Conservation (phyloP, 1,284 basidiomycete genomes). For the Ustilago trichophora region DNA sequence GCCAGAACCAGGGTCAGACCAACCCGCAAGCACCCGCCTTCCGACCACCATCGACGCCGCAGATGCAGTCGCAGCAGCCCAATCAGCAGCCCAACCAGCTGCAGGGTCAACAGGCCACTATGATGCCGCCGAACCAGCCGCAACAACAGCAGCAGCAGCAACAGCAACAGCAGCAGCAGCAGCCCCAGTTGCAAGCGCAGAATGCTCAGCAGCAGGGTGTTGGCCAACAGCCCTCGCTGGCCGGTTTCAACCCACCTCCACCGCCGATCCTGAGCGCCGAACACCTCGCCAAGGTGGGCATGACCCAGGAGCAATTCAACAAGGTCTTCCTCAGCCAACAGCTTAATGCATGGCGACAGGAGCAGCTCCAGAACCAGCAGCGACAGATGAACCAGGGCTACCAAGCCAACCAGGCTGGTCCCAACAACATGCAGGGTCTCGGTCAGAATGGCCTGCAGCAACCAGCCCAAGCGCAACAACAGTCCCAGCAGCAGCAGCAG, state of each 20-base stretch:
- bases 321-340: conserved; percentile 44
- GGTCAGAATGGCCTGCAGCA: conserved; percentile 32
- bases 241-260: conserved; percentile 46
- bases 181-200: conserved; percentile 28
- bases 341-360: conserved; percentile 41
- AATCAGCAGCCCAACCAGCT: conserved; percentile 26
- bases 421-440: conserved; percentile 1
- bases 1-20: conserved; percentile 18
- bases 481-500: conserved; percentile 6
- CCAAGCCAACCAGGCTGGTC: conserved; percentile 22
- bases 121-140: conserved; percentile 33
- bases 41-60: conserved; percentile 38
- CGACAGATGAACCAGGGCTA: conserved; percentile 27
- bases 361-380: conserved; percentile 46
- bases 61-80: conserved; percentile 45
- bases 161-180: conserved; percentile 20
- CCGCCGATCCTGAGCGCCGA: conserved; percentile 46
- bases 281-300: conserved; percentile 43
- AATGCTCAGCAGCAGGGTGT: conserved; percentile 5
- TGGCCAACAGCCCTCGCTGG: conserved; percentile 25
- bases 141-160: conserved; percentile 24
- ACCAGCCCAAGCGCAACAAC: conserved; percentile 19
- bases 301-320: conserved; percentile 53
- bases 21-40: conserved; percentile 21
- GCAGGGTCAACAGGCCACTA: conserved; percentile 21